Conservation (phyloP, 2,329 filamentous ascomycete genomes). For the Pseudomassariella vexata region DNA sequence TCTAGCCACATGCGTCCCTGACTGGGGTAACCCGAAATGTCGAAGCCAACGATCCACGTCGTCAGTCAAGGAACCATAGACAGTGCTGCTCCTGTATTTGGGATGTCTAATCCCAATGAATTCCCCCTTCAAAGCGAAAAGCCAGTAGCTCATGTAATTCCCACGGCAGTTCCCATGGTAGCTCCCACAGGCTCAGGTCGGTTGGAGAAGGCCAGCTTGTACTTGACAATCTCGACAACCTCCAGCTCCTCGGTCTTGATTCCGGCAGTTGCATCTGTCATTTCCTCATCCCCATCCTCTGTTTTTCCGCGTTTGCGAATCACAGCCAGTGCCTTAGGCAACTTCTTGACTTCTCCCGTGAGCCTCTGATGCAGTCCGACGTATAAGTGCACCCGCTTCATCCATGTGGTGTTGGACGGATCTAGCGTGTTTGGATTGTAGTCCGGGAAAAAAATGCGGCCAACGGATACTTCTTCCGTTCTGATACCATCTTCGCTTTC, state of each 20-base stretch:
- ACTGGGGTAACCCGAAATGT: too few species aligned
- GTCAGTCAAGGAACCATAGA: too few species aligned
- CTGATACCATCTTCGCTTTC: constrained; percentile 25
- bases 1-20: too few species aligned
- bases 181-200: constrained; percentile 82
- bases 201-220: constrained; percentile 78
- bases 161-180: too few species aligned
- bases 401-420: constrained; percentile 64
- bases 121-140: too few species aligned
- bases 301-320: constrained; percentile 49
- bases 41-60: too few species aligned
- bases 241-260: constrained; percentile 56
- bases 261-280: constrained; percentile 27
- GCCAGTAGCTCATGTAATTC: too few species aligned
- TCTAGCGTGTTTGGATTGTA: constrained; percentile 50
- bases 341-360: constrained; percentile 83
- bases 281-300: constrained; percentile 40
- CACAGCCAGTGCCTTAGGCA: constrained; percentile 74
- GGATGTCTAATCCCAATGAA: too few species aligned
- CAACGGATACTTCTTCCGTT: constrained; percentile 48
- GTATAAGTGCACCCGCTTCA: constrained; percentile 84
- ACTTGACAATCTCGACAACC: constrained; percentile 80
- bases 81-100: too few species aligned
- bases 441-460: constrained; percentile 72
- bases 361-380: constrained; percentile 85